These are phyloP conservation scores for Cetraspora pellucida DNA, from an alignment of 192 early-diverging fungal species.

Conservation along the genomic window DNA sequence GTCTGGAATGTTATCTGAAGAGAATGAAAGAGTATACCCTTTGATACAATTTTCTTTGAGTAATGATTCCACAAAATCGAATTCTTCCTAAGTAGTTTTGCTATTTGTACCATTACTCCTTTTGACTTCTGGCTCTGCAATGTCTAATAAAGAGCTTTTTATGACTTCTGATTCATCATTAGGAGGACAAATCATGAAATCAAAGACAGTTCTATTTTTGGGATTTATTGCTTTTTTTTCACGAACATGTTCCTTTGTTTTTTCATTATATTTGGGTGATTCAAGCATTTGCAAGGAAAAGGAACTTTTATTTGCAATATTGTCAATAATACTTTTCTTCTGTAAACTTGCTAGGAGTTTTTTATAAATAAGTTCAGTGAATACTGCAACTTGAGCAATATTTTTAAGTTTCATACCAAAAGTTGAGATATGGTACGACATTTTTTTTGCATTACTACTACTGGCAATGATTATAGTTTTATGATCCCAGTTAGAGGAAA, in stretches of 20 bases:
- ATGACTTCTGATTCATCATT: slow-evolving; percentile 6
- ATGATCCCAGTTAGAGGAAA: too few species aligned
- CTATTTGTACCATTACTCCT: too few species aligned
- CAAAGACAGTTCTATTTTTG: neutral
- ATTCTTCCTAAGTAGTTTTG: neutral
- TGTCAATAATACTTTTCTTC: neutral
- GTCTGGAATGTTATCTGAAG: neutral
- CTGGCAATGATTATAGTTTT: neutral
- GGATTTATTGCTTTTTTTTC: neutral
- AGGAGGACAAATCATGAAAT: neutral
- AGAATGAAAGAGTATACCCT: slow-evolving; percentile 18
- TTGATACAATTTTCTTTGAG: neutral
- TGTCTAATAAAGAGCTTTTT: neutral
- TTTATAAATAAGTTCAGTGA: neutral
- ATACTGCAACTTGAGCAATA: neutral
- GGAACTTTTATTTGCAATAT: neutral
- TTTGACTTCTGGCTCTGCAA: neutral
- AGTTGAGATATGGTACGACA: neutral
- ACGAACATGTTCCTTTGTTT: neutral
- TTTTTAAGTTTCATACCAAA: neutral
- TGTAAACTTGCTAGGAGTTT: neutral
- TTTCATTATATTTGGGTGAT: neutral
- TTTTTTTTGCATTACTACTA: neutral
- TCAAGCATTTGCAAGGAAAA: slow-evolving; percentile 7
- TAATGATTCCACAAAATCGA: neutral